phyloP scores from a whole-genome alignment of 208 protist genomes.

The Leishmania mexicana region DNA sequence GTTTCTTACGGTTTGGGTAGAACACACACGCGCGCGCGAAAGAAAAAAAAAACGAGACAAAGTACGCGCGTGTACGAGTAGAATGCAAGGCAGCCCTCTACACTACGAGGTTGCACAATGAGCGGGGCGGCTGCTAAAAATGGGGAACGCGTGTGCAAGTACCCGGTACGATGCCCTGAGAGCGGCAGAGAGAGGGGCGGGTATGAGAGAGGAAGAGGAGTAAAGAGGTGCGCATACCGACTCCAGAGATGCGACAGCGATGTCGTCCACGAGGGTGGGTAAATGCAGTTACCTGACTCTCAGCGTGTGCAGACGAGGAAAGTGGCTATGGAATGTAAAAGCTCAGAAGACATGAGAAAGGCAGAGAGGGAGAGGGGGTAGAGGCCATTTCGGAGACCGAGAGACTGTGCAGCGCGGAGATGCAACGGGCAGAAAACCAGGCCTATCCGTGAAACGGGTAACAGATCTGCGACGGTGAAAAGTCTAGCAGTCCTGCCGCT shows the following conservation, averaged over 20 bases:
- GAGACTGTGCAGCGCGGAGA: background rate
- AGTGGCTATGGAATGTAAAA: background rate
- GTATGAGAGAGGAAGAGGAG: background rate
- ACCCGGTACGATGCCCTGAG: background rate
- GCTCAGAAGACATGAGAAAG: background rate
- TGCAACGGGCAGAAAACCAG: background rate
- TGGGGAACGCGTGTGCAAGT: background rate
- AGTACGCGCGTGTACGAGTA: background rate
- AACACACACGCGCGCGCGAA: background rate
- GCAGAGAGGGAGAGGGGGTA: background rate
- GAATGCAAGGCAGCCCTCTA: background rate
- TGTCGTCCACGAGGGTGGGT: background rate
- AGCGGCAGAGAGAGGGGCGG: background rate
- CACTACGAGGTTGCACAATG: background rate
- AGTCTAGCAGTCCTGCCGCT: background rate
- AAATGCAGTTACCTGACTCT: background rate
- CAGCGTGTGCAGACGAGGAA: background rate
- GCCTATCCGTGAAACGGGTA: background rate
- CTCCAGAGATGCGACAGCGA: background rate
- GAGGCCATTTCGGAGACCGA: background rate
- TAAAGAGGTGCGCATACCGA: background rate
- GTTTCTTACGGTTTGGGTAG: background rate
- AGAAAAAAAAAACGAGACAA: background rate
- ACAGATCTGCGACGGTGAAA: background rate
- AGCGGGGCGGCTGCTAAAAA: background rate